These are phyloP conservation scores for Dictyostelium firmibasis DNA, from an alignment of 78 protist genomes.

Conservation along the genomic window DNA sequence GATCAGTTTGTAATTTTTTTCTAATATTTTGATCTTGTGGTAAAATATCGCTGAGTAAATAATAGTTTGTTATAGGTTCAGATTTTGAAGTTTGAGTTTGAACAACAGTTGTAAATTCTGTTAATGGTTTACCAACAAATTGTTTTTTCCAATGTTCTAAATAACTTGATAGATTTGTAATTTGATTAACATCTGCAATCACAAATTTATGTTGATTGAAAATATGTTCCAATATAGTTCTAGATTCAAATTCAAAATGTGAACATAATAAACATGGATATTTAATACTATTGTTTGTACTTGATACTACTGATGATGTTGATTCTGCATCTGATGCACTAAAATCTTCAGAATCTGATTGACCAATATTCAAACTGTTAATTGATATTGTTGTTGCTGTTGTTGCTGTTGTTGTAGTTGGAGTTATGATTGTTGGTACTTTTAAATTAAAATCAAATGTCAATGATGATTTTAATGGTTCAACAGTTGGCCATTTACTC, in stretches of 20 bases:
- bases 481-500: slow-evolving; percentile 25
- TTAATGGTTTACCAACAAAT: slow-evolving; percentile 27
- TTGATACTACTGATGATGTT: too few relatives aligned
- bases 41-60: slow-evolving; percentile 41
- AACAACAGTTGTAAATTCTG: slow-evolving; percentile 23
- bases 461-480: slow-evolving; percentile 20
- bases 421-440: neutral
- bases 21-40: slow-evolving; percentile 56
- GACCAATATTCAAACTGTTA: neutral
- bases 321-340: neutral
- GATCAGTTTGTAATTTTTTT: slow-evolving; percentile 43
- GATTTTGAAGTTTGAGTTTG: slow-evolving; percentile 1
- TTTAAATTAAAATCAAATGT: neutral
- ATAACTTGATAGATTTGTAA: slow-evolving; percentile 51
- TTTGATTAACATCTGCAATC: slow-evolving; percentile 52
- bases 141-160: slow-evolving; percentile 29
- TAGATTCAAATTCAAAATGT: slow-evolving; percentile 27
- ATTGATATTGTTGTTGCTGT: neutral
- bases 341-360: neutral
- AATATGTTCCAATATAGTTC: slow-evolving; percentile 56
- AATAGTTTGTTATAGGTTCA: slow-evolving; percentile 24
- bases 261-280: slow-evolving; percentile 37
- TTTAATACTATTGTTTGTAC: neutral
- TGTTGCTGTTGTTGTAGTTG: neutral
- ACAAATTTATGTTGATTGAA: slow-evolving; percentile 31